phyloP scores from a whole-genome alignment of 345 rosid genomes.

The Aethionema arabicum region DNA sequence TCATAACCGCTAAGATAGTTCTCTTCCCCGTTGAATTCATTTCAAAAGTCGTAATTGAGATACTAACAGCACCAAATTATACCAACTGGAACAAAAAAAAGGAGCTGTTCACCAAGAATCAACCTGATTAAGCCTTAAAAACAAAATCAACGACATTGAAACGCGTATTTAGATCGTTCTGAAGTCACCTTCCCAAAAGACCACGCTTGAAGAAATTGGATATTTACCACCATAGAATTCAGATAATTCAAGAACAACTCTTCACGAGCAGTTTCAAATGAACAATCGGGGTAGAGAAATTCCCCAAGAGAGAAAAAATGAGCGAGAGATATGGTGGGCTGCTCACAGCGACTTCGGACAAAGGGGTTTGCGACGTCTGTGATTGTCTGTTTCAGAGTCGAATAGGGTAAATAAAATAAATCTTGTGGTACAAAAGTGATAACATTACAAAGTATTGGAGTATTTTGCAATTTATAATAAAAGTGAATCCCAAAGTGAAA shows the following conservation, averaged over 20 bases:
- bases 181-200: background rate
- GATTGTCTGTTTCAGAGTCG: background rate
- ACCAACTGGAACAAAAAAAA: constrained; percentile 6
- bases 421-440: constrained; percentile 2
- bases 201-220: background rate
- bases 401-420: background rate
- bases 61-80: background rate
- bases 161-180: constrained; percentile 4
- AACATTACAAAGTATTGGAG: background rate
- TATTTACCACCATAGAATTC: constrained; percentile 5
- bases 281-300: background rate
- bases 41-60: background rate
- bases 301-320: background rate
- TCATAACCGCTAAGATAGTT: constrained; percentile 13
- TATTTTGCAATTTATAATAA: background rate
- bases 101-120: constrained; percentile 5
- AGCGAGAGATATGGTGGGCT: background rate
- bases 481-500: background rate
- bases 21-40: constrained; percentile 30
- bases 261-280: background rate
- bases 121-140: background rate
- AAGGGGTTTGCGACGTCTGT: background rate
- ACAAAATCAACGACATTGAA: constrained; percentile 13
- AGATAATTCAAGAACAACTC: background rate
- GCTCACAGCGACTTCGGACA: background rate